These are phyloP conservation scores for Tylopilus sp. DNA, from an alignment of 1,284 basidiomycete species.

Conservation along the genomic window DNA sequence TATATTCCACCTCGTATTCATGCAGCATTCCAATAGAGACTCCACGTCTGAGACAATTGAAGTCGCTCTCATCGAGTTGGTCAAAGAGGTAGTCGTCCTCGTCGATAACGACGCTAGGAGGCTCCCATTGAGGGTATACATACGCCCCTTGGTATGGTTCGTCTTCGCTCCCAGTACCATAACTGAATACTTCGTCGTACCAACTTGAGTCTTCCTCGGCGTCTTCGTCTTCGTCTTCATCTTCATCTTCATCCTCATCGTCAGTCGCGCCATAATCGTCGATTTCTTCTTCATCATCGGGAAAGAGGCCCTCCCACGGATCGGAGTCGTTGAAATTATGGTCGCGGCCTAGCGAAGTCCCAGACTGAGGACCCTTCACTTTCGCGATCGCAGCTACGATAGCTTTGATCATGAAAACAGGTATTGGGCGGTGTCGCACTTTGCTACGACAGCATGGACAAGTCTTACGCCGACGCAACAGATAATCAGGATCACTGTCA, in stretches of 20 bases:
- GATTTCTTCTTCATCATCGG: slow-evolving; percentile 39
- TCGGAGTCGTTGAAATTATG: slow-evolving; percentile 39
- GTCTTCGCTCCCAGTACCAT: slow-evolving; percentile 36
- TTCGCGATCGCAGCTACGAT: slow-evolving; percentile 48
- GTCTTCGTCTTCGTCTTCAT: slow-evolving; percentile 29
- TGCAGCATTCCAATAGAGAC: slow-evolving; percentile 56
- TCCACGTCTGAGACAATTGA: slow-evolving; percentile 56
- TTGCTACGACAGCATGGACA: slow-evolving; percentile 64
- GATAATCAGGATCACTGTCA: slow-evolving; percentile 45
- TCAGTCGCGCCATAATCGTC: slow-evolving; percentile 40
- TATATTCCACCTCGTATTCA: slow-evolving; percentile 51
- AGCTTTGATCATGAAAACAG: slow-evolving; percentile 62
- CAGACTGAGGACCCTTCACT: slow-evolving; percentile 25
- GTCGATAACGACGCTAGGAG: slow-evolving; percentile 42
- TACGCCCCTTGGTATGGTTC: slow-evolving; percentile 38
- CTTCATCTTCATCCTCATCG: slow-evolving; percentile 30
- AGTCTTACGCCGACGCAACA: slow-evolving; percentile 56
- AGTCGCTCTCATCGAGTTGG: slow-evolving; percentile 34
- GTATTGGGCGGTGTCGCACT: slow-evolving; percentile 56
- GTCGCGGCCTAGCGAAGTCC: slow-evolving; percentile 23
- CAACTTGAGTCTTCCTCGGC: slow-evolving; percentile 33
- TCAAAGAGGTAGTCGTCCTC: slow-evolving; percentile 38
- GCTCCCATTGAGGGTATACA: slow-evolving; percentile 51
- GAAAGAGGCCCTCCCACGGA: slow-evolving; percentile 67
- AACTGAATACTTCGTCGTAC: slow-evolving; percentile 34